Conservation (phyloP, 106 monocot species). For the Dendrobium huoshanense region DNA sequence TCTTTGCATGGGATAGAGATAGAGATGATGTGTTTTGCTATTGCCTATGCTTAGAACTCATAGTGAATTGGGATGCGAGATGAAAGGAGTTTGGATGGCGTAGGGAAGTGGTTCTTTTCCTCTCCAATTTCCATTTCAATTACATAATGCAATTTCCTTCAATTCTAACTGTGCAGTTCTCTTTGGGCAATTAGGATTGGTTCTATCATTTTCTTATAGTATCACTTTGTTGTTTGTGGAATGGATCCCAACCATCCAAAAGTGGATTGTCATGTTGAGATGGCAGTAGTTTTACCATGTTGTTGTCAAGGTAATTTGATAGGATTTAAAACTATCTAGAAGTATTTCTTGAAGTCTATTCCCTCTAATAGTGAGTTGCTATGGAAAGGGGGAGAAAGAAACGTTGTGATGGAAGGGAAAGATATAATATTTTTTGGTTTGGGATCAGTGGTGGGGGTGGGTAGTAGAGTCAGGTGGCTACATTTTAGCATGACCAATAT, state of each 20-base stretch:
- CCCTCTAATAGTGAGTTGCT: no score
- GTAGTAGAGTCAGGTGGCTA: no score
- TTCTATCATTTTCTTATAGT: background rate
- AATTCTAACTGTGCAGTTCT: background rate
- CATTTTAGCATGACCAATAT: no score
- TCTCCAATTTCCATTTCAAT: background rate
- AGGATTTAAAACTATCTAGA: no score
- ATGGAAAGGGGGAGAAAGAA: no score
- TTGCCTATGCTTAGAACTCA: background rate
- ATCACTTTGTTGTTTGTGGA: background rate
- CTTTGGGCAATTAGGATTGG: background rate
- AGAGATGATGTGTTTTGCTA: background rate
- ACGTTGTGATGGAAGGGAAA: no score
- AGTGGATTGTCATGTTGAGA: background rate
- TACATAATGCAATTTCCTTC: background rate
- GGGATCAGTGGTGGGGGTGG: no score
- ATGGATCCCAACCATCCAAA: background rate
- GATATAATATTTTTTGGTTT: no score
- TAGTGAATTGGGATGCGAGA: background rate
- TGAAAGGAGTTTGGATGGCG: background rate
- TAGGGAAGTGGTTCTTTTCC: background rate
- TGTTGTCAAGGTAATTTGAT: no score
- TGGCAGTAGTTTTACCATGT: no score
- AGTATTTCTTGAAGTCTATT: no score
- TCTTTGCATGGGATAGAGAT: background rate